phyloP scores from a whole-genome alignment of 2,329 filamentous ascomycete species.

The Ophiostoma sp. region DNA sequence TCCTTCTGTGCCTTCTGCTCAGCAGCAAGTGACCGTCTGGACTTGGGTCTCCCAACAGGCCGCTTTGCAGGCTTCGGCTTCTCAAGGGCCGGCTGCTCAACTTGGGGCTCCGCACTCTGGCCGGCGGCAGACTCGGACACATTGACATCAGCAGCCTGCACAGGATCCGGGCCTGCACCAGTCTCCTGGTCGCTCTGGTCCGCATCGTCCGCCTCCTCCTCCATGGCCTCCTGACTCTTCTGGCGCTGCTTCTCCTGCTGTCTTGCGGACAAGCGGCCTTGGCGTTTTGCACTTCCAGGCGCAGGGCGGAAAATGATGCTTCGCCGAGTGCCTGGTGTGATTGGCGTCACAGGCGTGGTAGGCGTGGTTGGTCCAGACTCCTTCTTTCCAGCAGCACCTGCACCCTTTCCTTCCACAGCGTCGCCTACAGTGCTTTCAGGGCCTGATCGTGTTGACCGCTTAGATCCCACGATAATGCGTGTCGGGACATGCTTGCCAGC shows the following conservation, averaged over 20 bases:
- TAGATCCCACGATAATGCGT: conserved; percentile 29
- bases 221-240: neutral
- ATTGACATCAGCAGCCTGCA: neutral
- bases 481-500: conserved; percentile 31
- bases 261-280: neutral
- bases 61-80: conserved; percentile 19
- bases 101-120: neutral
- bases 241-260: neutral
- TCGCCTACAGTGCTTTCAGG: conserved; percentile 31
- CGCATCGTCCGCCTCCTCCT: neutral
- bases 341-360: neutral
- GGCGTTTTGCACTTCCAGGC: neutral
- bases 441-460: conserved; percentile 32
- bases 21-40: conserved; percentile 24
- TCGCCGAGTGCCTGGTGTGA: conserved; percentile 5
- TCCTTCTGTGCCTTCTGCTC: conserved; percentile 25
- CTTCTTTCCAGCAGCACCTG: neutral
- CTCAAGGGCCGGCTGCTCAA: neutral
- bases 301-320: conserved; percentile 21
- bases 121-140: neutral
- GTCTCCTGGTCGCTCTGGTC: neutral
- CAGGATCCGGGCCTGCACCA: neutral
- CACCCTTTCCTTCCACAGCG: neutral
- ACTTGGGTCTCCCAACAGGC: conserved; percentile 26
- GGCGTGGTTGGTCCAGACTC: neutral